Base-by-base conservation (phyloP, 2,329 filamentous ascomycete genomes). In the Sphaceloma murrayae region DNA sequence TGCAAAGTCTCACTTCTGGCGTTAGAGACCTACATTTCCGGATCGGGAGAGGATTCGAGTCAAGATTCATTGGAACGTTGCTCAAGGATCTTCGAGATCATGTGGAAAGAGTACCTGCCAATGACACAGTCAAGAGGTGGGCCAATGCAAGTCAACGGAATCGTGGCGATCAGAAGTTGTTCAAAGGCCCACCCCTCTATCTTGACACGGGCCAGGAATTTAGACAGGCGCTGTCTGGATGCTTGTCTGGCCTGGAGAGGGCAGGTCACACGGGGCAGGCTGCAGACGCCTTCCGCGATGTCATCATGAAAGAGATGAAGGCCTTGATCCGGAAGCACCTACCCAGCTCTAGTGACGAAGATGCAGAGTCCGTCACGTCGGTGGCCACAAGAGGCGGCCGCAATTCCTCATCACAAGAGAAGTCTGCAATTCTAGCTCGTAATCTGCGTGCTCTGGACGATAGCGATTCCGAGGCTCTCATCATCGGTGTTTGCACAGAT, bases 291-390 rank as follows among this genome's bases (percentile, higher is more conserved):
- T 96, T 91, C 61, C 78, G 89, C 51, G 87, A 94, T 30, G 75
- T 84, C 0, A 78, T 94, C 9, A 67, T 94, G 49, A 80, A 84
- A 39, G 91, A 98, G 62, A 81, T 96, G 59, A 83, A 89, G 54
- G 79, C 77, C 24, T 69, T 96, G 38, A 89, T 98, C 39, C 77
- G 87, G 44, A 77, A 79, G 46, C 83, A 89, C 17, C 70, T 98
- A 29, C 91, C 91, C 1, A 94, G 87, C 57, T 94, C 89, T 8
- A 91, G 78, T 54, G 91, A 98, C 48, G 89, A 96, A 53, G 91
- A 98, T 58, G 85, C 82, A 49, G 85, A 91, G 80, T 89, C 64
- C 31, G 46, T 51, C 16, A 49, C 49, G 3, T 63, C 60, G 1
- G 74, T 80, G 1, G 93, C 88, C 2, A 95, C 89, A 1, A 68